Base-by-base conservation (phyloP, 352 stramenopile genomes). In the Peronosclerospora sorghi region DNA sequence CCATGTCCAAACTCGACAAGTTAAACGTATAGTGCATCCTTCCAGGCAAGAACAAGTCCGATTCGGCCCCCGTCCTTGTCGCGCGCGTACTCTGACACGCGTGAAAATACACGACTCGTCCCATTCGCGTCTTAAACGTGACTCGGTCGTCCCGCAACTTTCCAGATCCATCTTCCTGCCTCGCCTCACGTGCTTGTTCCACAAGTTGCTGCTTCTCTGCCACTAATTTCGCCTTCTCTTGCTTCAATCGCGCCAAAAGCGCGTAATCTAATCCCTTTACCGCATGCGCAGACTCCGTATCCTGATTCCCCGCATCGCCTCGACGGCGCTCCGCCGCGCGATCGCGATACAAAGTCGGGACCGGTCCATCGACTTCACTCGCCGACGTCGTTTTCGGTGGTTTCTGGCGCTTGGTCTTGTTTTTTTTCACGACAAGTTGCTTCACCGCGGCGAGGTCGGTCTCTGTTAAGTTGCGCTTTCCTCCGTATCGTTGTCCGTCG, bases 261-360 rank as follows among this genome's bases (percentile, higher is more conserved):
- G 83, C 68, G 27, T 82, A 73, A 71, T 97, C 86, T 37, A 97
- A 50, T 15, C 55, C 88, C 45, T 94, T 96, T 3, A 95, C 84
- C 13, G 95, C 45, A 58, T 94, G 83, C 23, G 86, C 91, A 62
- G 90, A 79, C 42, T 81, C 66, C 51, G 87, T 60, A 43, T 94
- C 82, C 32, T 81, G 77, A 32, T 75, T 67, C 0, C 53, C 53
- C 2, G 35, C 47, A 0, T 32, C 32, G 0, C 72, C 68, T 26
- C 51, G 51, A 6, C 77, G 66, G 8, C 74, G 62, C 54, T 89
- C 77, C 1, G 73, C 73, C 5, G 77, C 77, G 24, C 77, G 77
- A 29, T 86, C 77, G 34, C 77, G 60, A 32, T 86, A 89, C 40
- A 50, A 38, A 35, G 15, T 36, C 41, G 46, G 40, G 27, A 10